phyloP scores from a whole-genome alignment of 495 filamentous ascomycete genomes.

The Trichoderma reesei region DNA sequence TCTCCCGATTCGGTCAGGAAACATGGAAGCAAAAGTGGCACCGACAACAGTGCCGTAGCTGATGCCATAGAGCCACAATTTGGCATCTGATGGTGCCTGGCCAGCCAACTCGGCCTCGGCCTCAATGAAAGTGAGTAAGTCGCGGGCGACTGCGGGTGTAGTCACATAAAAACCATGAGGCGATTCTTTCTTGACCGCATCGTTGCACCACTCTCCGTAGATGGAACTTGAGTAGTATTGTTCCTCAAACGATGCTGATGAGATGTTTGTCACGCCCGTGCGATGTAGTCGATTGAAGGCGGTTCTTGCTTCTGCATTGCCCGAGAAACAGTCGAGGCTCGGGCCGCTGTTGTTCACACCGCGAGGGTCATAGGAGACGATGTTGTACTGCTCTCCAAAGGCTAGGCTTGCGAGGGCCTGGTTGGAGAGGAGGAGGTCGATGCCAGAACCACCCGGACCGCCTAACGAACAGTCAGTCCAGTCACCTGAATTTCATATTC shows the following conservation, averaged over 20 bases:
- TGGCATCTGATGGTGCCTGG: slow-evolving; percentile 10
- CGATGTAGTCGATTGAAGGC: slow-evolving; percentile 33
- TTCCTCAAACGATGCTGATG: slow-evolving; percentile 18
- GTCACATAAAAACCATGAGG: slow-evolving; percentile 18
- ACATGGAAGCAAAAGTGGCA: slow-evolving; percentile 34
- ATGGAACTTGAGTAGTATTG: slow-evolving; percentile 26
- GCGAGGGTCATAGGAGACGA: slow-evolving; percentile 37
- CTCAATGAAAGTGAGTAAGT: slow-evolving; percentile 17
- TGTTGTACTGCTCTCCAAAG: slow-evolving; percentile 34
- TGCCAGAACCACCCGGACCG: slow-evolving; percentile 34
- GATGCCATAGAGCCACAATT: slow-evolving; percentile 26
- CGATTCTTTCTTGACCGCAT: slow-evolving; percentile 18
- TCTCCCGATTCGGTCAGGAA: slow-evolving; percentile 27
- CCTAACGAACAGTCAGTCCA: slow-evolving; percentile 18
- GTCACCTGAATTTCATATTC: slow-evolving; percentile 15
- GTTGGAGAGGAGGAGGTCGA: slow-evolving; percentile 14
- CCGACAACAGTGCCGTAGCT: slow-evolving; percentile 52
- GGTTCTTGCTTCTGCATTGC: slow-evolving; percentile 26
- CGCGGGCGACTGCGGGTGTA: slow-evolving; percentile 16
- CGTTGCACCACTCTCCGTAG: slow-evolving; percentile 25
- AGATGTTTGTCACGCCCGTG: slow-evolving; percentile 36
- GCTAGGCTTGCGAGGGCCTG: slow-evolving; percentile 14
- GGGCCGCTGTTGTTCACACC: slow-evolving; percentile 34
- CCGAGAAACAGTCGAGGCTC: slow-evolving; percentile 27
- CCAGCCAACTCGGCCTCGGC: slow-evolving; percentile 16